Evolutionary conservation across 495 filamentous ascomycete genomes (phyloP), one percentile per base, ranked within the genome.

Genomic region (Trichoderma reesei): DNA sequence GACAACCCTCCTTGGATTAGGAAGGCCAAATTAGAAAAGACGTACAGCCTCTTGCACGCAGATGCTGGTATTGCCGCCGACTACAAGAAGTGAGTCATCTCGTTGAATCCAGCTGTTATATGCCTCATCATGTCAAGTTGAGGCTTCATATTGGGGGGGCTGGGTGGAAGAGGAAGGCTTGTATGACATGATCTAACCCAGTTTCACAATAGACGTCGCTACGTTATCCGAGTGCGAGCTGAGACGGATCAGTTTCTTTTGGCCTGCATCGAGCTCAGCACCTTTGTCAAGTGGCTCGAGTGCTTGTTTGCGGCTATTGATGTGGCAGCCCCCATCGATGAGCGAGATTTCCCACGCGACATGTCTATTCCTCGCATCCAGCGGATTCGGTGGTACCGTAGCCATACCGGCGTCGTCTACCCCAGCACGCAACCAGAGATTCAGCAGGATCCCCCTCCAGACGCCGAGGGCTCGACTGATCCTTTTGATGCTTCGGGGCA

Each of bases 161-260:
- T 39, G 56, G 14, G 5, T 1, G 42, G 6, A n/a, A n/a, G 18
- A 46, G 18, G 18, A 46, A n/a, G 5, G 8, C 36, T 59, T 14
- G 11, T 39, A 10, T 39, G 37, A 51, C 46, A 65, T 16, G 36
- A 14, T n/a, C 31, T 56, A 56, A 56, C 51, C 18, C 36, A 20
- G 9, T 13, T 54, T 62, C 26, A 16, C 10, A 38, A 60, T 48
- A 85, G 82, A 63, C 76, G 79, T 36, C 78, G 81, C 37, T 82
- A 81, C 68, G 82, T 86, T 41, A 80, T 88, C 51, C 81, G 86
- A n/a, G 64, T 89, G 59, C 76, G 86, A 18, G 75, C 79, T 11
- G 86, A 88, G 67, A 79, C 82, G 5, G 85, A 88, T 62, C 86
- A 89, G 72, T 83, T 89, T 63, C 67, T 89, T 6, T 69, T 89